These are phyloP conservation scores for Podospora comata DNA, from an alignment of 495 filamentous ascomycete genomes.

Conservation along the genomic window DNA sequence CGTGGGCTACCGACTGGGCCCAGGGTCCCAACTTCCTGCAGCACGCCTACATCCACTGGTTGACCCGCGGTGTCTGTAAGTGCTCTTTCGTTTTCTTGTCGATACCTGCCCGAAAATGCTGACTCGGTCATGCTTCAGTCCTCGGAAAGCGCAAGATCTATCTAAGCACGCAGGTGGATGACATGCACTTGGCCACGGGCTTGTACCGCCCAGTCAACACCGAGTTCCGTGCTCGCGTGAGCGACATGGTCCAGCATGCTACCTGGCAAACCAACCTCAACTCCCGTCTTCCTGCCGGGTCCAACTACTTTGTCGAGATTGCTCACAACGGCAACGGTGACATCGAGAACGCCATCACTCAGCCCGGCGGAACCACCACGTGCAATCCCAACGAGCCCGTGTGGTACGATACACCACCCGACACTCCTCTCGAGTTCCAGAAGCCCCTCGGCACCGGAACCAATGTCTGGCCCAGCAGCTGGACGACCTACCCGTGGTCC, in stretches of 20 bases:
- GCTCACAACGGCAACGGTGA: conserved; percentile 63
- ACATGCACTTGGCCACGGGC: conserved; percentile 57
- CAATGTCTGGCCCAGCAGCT: conserved; percentile 52
- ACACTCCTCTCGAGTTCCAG: conserved; percentile 53
- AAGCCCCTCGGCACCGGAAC: conserved; percentile 58
- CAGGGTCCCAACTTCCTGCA: conserved; percentile 54
- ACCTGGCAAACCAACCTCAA: conserved; percentile 51
- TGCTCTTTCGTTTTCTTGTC: neutral
- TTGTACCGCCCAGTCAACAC: conserved; percentile 47
- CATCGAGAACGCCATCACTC: conserved; percentile 44
- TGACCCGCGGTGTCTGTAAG: conserved; percentile 52
- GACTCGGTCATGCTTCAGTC: conserved; percentile 20
- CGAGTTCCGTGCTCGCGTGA: conserved; percentile 49
- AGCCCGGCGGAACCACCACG: conserved; percentile 8
- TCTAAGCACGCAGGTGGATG: conserved; percentile 62
- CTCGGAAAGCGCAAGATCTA: conserved; percentile 55
- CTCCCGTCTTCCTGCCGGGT: conserved; percentile 53
- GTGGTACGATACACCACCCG: conserved; percentile 39
- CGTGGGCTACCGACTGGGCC: conserved; percentile 55
- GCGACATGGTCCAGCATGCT: conserved; percentile 49
- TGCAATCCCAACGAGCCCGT: conserved; percentile 25
- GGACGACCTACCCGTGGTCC: conserved; percentile 48
- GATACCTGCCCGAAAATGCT: neutral
- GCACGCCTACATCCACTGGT: conserved; percentile 64
- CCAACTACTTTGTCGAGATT: conserved; percentile 54